Conservation (phyloP, 495 filamentous ascomycete genomes). For the Xylaria cubensis region DNA sequence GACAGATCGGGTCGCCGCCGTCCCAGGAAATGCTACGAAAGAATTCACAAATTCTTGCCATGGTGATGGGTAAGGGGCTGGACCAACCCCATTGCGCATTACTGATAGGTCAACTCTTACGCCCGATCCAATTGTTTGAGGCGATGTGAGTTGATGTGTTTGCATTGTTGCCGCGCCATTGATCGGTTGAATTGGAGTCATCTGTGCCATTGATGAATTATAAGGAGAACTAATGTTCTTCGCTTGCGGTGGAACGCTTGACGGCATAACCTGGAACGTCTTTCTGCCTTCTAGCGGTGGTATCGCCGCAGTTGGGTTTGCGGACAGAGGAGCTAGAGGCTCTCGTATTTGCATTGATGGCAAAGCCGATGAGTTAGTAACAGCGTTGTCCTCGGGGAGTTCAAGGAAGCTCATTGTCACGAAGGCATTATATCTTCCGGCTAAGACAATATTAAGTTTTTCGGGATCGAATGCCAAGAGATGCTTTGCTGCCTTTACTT, state of each 20-base stretch:
- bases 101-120: not conserved
- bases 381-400: not conserved
- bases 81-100: not conserved
- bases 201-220: not conserved
- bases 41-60: not conserved
- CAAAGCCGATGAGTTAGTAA: not conserved
- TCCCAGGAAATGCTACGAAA: not conserved
- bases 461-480: not conserved
- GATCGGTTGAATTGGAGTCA: not conserved
- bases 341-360: not conserved
- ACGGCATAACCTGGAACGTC: not conserved
- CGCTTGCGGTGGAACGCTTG: not conserved
- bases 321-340: not conserved
- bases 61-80: not conserved
- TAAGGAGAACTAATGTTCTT: not conserved
- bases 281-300: not conserved
- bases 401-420: slow-evolving; percentile 3
- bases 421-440: not conserved
- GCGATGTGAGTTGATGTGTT: not conserved
- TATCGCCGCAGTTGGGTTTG: not conserved
- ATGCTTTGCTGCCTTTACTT: not conserved
- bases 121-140: not conserved
- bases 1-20: not conserved
- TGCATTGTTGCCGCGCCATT: not conserved
- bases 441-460: not conserved